These are phyloP conservation scores for Serendipita sp. DNA, from an alignment of 768 basidiomycete species.

Conservation along the genomic window DNA sequence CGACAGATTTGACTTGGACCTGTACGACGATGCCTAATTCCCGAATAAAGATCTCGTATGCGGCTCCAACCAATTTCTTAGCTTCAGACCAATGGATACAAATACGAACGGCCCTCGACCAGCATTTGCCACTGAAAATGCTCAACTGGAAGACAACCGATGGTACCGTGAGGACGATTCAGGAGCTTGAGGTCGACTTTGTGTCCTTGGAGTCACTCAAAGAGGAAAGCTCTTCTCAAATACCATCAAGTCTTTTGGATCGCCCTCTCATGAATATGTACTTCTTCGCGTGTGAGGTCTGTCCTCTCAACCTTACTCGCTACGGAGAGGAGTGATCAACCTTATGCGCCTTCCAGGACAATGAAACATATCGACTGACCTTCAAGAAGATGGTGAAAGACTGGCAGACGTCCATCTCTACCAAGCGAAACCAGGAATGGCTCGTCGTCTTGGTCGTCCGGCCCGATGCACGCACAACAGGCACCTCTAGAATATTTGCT, in stretches of 20 bases:
- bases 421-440: conserved; percentile 83
- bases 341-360: conserved; percentile 27
- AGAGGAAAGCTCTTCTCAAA: conserved; percentile 61
- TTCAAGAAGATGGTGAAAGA: conserved; percentile 82
- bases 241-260: conserved; percentile 65
- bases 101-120: conserved; percentile 43
- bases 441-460: conserved; percentile 74
- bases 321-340: conserved; percentile 11
- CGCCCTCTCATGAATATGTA: conserved; percentile 78
- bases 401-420: conserved; percentile 56
- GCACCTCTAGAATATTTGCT: conserved; percentile 54
- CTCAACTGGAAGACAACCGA: conserved; percentile 65
- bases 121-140: conserved; percentile 71
- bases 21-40: conserved; percentile 5
- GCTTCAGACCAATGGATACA: conserved; percentile 62
- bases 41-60: conserved; percentile 47
- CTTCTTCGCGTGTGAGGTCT: conserved; percentile 77
- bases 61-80: conserved; percentile 45
- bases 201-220: conserved; percentile 49
- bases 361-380: conserved; percentile 60
- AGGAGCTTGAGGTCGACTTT: conserved; percentile 68
- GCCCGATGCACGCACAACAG: conserved; percentile 44
- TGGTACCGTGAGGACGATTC: conserved; percentile 56
- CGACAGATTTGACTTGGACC: background rate
- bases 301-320: conserved; percentile 13